Percentiles rank a stretch among this genome's conserved stretches.
These are phyloP conservation scores for Silene coronaria DNA, from an alignment of 179 eudicot genomes.

Conservation along the genomic window DNA sequence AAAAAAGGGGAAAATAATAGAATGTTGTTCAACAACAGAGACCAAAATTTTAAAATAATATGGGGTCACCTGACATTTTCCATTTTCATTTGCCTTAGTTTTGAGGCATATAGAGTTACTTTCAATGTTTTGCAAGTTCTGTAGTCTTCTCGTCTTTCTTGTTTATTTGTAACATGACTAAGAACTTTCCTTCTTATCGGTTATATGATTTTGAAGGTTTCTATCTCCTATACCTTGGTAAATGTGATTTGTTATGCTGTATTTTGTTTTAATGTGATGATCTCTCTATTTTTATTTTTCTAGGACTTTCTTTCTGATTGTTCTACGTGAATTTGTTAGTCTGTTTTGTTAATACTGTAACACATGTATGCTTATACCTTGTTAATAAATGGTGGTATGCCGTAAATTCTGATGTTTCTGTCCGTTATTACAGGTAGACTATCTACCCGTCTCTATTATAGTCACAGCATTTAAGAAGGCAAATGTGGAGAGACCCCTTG, in stretches of 20 bases:
- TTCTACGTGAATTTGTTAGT: not conserved
- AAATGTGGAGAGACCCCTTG: constrained; percentile 72
- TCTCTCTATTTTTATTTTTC: not conserved
- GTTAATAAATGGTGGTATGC: not conserved
- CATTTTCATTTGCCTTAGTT: not conserved
- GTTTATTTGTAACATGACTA: not conserved
- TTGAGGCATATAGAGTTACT: not conserved
- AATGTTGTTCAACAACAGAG: too few relatives aligned
- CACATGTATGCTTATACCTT: not conserved
- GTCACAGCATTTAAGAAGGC: constrained; percentile 77
- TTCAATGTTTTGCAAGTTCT: not conserved
- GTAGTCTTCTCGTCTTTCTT: not conserved
- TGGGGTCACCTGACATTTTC: too few relatives aligned
- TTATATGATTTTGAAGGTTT: not conserved
- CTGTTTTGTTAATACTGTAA: not conserved
- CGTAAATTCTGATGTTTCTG: constrained; percentile 3
- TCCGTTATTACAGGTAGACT: constrained; percentile 53
- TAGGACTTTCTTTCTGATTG: not conserved
- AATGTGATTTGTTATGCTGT: not conserved
- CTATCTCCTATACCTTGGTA: not conserved
- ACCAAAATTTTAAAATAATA: too few relatives aligned
- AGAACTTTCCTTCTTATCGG: not conserved
- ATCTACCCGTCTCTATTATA: constrained; percentile 74
- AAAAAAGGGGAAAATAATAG: too few relatives aligned
- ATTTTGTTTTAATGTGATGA: not conserved